phyloP scores from a whole-genome alignment of 164 flowering plant genomes.

The Saururus chinensis region DNA sequence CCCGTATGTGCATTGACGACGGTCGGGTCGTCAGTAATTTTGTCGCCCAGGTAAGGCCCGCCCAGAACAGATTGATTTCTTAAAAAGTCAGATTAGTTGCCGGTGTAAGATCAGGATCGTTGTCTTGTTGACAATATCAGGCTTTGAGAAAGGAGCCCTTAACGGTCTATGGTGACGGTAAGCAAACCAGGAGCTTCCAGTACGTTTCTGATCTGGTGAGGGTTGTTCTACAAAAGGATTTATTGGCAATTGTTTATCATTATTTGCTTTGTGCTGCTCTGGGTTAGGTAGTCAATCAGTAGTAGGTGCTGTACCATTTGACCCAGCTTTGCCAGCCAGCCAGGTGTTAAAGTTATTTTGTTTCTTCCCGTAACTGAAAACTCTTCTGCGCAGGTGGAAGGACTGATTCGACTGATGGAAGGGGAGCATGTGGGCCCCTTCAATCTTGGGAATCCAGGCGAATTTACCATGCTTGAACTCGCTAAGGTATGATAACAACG shows the following conservation, averaged over 20 bases:
- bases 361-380: not conserved
- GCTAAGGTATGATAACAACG: slow-evolving; percentile 17
- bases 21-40: slow-evolving; percentile 97
- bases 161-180: slow-evolving; percentile 97
- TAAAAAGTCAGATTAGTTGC: not conserved
- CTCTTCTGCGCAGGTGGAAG: slow-evolving; percentile 17
- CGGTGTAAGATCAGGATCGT: not conserved
- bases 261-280: not conserved
- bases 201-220: slow-evolving; percentile 89
- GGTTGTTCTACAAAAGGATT: not conserved
- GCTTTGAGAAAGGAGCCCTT: slow-evolving; percentile 91
- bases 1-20: slow-evolving; percentile 93
- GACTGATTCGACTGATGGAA: slow-evolving; percentile 25
- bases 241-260: not conserved
- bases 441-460: slow-evolving; percentile 28
- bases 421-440: slow-evolving; percentile 28
- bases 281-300: not conserved
- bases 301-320: not conserved
- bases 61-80: too few relatives aligned
- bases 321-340: too few relatives aligned
- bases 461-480: slow-evolving; percentile 26
- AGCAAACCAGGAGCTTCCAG: slow-evolving; percentile 97
- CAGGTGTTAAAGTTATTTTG: too few relatives aligned
- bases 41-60: slow-evolving; percentile 70
- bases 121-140: slow-evolving; percentile 24